Conservation (phyloP, 768 basidiomycete genomes). For the Pisolithus albus region DNA sequence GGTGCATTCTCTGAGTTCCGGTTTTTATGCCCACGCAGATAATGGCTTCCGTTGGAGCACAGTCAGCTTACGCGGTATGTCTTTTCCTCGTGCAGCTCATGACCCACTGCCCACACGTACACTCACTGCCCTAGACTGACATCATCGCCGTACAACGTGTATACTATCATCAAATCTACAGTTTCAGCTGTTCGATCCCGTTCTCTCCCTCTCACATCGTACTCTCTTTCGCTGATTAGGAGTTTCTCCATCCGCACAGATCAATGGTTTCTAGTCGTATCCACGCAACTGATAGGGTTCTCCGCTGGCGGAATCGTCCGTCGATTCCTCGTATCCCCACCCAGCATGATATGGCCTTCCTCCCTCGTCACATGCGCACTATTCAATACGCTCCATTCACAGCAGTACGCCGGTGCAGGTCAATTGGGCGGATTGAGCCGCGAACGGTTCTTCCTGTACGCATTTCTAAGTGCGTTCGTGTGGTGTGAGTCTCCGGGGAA, state of each 20-base stretch:
- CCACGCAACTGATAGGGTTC: slow-evolving; percentile 65
- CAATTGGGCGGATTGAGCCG: slow-evolving; percentile 59
- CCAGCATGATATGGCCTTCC: slow-evolving; percentile 64
- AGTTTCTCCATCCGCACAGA: slow-evolving; percentile 23
- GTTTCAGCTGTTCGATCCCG: slow-evolving; percentile 36
- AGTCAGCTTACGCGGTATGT: slow-evolving; percentile 54
- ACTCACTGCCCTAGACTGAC: slow-evolving; percentile 39
- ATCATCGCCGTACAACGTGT: slow-evolving; percentile 68
- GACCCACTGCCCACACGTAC: slow-evolving; percentile 1
- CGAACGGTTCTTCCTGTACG: slow-evolving; percentile 70
- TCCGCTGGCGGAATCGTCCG: slow-evolving; percentile 71
- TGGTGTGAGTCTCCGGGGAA: slow-evolving; percentile 45
- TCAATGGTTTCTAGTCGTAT: slow-evolving; percentile 59
- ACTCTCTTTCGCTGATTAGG: neutral
- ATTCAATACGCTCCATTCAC: slow-evolving; percentile 74
- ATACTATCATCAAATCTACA: slow-evolving; percentile 54
- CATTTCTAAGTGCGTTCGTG: slow-evolving; percentile 45
- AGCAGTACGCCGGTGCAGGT: slow-evolving; percentile 58
- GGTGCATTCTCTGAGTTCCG: slow-evolving; percentile 25
- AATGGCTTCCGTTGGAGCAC: slow-evolving; percentile 54
- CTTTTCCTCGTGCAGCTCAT: neutral
- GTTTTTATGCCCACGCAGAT: slow-evolving; percentile 28
- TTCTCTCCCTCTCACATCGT: neutral
- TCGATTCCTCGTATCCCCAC: slow-evolving; percentile 63
- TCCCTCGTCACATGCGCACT: slow-evolving; percentile 69